Conservation (phyloP, 2,329 filamentous ascomycete species). For the Claviceps spartinae region DNA sequence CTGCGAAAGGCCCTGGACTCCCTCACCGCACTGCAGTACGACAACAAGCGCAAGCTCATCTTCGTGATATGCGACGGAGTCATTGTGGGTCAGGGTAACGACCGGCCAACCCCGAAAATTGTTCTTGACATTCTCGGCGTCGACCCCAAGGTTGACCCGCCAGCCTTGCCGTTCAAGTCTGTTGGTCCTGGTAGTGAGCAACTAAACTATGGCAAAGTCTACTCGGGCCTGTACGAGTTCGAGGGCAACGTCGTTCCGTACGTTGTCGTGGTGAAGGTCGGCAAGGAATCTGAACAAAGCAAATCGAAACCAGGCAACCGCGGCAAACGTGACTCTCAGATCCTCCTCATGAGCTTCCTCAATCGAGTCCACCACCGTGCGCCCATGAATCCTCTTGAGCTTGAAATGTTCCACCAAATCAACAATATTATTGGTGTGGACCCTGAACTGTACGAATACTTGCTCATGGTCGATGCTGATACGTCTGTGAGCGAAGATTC, state of each 20-base stretch:
- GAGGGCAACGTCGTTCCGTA: conserved; percentile 97
- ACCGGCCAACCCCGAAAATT: conserved; percentile 93
- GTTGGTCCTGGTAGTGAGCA: conserved; percentile 81
- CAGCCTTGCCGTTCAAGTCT: conserved; percentile 85
- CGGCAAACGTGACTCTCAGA: conserved; percentile 96
- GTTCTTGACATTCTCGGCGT: conserved; percentile 95
- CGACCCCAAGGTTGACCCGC: conserved; percentile 90
- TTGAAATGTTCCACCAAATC: conserved; percentile 98
- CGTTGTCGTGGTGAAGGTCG: conserved; percentile 89
- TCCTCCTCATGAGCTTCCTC: conserved; percentile 90
- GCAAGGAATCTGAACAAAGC: conserved; percentile 85
- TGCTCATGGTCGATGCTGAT: conserved; percentile 96
- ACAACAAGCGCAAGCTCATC: conserved; percentile 96
- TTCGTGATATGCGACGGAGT: conserved; percentile 95
- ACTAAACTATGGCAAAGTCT: conserved; percentile 96
- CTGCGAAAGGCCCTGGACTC: conserved; percentile 88
- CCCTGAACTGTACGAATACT: conserved; percentile 91
- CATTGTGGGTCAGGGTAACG: conserved; percentile 91
- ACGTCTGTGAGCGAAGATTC: conserved; percentile 88
- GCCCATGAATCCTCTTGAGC: conserved; percentile 87
- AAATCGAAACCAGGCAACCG: conserved; percentile 93
- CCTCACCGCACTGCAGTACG: conserved; percentile 84
- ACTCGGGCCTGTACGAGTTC: conserved; percentile 92
- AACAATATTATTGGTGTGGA: conserved; percentile 99
- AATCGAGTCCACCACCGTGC: conserved; percentile 92